Evolutionary conservation across 2,329 filamentous ascomycete species (phyloP).

Genomic region (Metarhizium guizhouense): DNA sequence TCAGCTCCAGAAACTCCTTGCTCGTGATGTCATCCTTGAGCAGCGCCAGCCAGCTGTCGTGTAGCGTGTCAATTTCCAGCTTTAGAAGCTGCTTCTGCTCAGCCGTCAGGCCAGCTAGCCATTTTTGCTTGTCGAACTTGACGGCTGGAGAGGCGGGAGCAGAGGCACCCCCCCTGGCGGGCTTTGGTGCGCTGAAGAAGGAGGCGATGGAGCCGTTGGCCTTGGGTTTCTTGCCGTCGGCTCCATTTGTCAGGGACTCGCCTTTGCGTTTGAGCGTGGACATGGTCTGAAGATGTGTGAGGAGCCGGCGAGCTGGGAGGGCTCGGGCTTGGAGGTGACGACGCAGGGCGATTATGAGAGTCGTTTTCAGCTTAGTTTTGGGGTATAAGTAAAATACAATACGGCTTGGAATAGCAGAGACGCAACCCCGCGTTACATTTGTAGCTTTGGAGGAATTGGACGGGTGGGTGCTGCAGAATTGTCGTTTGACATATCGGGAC

Average conservation of each 20-base stretch:
- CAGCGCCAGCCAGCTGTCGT: constrained; percentile 83
- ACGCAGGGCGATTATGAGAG: constrained; percentile 5
- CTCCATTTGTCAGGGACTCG: constrained; percentile 30
- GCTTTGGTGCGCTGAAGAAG: constrained; percentile 69
- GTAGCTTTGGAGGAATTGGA: not conserved
- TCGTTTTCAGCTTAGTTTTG: not conserved
- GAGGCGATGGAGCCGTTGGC: constrained; percentile 73
- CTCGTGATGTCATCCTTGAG: constrained; percentile 78
- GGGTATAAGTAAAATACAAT: not conserved
- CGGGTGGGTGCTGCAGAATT: not conserved
- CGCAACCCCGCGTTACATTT: not conserved
- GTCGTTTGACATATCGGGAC: not conserved
- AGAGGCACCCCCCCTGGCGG: constrained; percentile 21
- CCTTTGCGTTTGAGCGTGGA: constrained; percentile 60
- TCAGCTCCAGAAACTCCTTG: constrained; percentile 77
- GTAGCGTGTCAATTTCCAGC: constrained; percentile 84
- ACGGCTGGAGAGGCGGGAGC: constrained; percentile 24
- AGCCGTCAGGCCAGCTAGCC: constrained; percentile 67
- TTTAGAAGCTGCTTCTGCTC: constrained; percentile 78
- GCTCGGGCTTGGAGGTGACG: constrained; percentile 7
- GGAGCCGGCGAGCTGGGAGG: not conserved
- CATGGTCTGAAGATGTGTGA: constrained; percentile 26
- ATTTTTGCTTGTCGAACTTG: constrained; percentile 83
- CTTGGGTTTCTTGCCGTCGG: constrained; percentile 62
- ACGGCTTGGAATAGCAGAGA: too few species aligned